Evolutionary conservation across 306 rosid species (phyloP), one percentile per base, ranked within the genome.

Genomic region (Prunus davidiana): DNA sequence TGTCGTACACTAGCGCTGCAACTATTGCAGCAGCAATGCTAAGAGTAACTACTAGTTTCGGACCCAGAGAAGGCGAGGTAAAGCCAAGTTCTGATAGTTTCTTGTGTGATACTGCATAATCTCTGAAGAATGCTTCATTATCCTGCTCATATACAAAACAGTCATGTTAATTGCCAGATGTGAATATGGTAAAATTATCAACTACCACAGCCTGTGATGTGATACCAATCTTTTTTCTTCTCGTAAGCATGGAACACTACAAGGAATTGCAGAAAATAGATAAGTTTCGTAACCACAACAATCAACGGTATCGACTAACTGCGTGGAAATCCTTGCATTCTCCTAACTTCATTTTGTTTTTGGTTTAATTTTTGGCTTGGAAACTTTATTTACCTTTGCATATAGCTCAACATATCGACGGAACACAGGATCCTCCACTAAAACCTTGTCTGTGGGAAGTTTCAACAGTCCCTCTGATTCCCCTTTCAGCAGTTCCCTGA

Each of bases 41-140:
- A 13, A 86, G 20, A 43, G 58, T 58, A 41, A 74, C 77, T 34
- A 65, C 78, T 12, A 41, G 32, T 78, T 83, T 74, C 11, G 15
- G 46, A 30, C 69, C 71, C 2, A 30, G 45, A 60, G 75, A 58
- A 66, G 81, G 69, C 34, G 67, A 30, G 45, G 66, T 67, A 81
- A 90, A 85, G 79, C 98, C 97, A 7, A 95, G 77, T 82, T 90
- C 93, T 34, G 98, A 95, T 50, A 95, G 90, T 69, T 86, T 92
- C 84, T 88, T 95, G 88, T 95, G 97, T 38, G 98, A 88, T 15
- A 25, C 89, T 14, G 93, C 93, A 78, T 92, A 95, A 68, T 89
- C 97, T 49, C 13, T 46, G 30, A 90, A 90, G 78, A 92, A 92
- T 15, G 78, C 84, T 65, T 89, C 92, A 84, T 89, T 91, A 69